A percentile compares a stretch with the other conserved stretches of the same genome.
phyloP scores from a whole-genome alignment of 306 rosid genomes.

The Glycine soja region DNA sequence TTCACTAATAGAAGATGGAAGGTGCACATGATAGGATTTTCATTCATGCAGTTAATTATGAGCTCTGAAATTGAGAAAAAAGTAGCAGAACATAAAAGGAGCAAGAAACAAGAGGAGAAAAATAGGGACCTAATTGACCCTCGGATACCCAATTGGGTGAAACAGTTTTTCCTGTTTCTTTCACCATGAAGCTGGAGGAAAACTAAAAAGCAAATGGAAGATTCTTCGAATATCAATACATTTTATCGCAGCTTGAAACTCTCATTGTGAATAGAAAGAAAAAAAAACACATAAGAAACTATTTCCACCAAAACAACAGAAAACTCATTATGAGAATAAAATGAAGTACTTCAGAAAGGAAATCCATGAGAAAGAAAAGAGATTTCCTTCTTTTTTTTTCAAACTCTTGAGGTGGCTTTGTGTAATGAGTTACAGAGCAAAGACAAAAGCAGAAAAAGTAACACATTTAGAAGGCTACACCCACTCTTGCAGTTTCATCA shows the following conservation, averaged over 20 bases:
- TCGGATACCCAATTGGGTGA: constrained; percentile 25
- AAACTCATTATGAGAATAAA: background rate
- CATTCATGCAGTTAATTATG: constrained; percentile 36
- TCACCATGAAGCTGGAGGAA: constrained; percentile 17
- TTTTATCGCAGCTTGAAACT: background rate
- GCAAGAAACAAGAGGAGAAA: constrained; percentile 18
- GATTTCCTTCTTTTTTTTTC: background rate
- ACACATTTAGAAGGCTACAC: constrained; percentile 48
- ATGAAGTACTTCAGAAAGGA: constrained; percentile 31
- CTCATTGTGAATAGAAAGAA: background rate
- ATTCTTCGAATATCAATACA: constrained; percentile 25
- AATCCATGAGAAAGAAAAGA: constrained; percentile 29
- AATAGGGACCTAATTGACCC: constrained; percentile 33
- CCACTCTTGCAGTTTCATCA: constrained; percentile 76
- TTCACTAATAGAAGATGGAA: constrained; percentile 16
- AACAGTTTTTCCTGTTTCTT: background rate
- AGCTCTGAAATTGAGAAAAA: constrained; percentile 47
- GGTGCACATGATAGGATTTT: constrained; percentile 15
- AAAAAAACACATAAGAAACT: background rate
- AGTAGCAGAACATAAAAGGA: background rate
- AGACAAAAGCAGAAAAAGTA: constrained; percentile 23
- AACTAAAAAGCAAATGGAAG: constrained; percentile 25
- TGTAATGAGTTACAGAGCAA: background rate
- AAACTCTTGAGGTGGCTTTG: background rate
- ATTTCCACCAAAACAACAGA: constrained; percentile 8